Conservation (phyloP, 1,139 yeast genomes). For the Yarrowia galli region DNA sequence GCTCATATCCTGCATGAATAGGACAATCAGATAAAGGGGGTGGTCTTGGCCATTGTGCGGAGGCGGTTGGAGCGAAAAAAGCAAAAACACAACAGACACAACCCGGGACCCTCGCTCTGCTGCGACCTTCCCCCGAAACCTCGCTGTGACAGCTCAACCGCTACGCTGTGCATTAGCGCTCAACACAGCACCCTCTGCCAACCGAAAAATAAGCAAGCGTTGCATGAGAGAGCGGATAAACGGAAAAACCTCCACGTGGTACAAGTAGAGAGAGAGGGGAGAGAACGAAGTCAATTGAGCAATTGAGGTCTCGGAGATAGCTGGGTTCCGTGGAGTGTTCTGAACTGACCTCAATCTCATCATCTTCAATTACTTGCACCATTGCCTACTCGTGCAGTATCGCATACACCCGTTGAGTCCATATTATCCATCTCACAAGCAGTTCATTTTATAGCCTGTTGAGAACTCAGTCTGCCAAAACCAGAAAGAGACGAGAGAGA, state of each 20-base stretch:
- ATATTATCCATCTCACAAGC: too few species aligned
- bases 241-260: conserved; percentile 36
- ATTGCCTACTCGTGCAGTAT: not conserved
- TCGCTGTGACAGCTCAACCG: conserved; percentile 31
- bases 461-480: not conserved
- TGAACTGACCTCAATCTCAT: not conserved
- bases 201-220: conserved; percentile 31
- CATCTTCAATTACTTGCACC: not conserved
- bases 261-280: conserved; percentile 11
- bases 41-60: not conserved
- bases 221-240: conserved; percentile 36
- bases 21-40: conserved; percentile 30
- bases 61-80: conserved; percentile 1
- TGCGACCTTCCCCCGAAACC: too few species aligned
- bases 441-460: conserved; percentile 1
- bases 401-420: not conserved
- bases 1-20: conserved; percentile 2
- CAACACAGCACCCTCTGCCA: conserved; percentile 18
- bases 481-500: not conserved
- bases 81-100: not conserved
- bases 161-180: conserved; percentile 32
- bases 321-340: not conserved
- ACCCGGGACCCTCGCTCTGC: not conserved
- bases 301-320: not conserved
- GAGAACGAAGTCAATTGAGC: conserved; percentile 1